These are phyloP conservation scores for Cytospora chrysosperma DNA, from an alignment of 2,329 filamentous ascomycete genomes.

Conservation along the genomic window DNA sequence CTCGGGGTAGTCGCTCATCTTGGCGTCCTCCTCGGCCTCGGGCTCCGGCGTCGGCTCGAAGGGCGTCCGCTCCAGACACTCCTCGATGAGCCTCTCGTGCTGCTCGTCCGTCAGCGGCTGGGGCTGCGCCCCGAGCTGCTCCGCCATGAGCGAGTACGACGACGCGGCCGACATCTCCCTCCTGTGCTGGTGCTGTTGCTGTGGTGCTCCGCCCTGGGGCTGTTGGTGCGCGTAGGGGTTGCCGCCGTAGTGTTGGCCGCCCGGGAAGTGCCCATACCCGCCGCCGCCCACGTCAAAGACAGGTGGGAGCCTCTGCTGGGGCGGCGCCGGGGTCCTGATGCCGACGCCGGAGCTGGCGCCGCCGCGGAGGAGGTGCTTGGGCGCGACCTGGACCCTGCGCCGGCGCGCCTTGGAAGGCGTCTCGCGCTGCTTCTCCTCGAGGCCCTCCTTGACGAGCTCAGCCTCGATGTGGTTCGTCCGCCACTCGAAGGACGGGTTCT, in stretches of 20 bases:
- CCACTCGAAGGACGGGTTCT: slow-evolving; percentile 44
- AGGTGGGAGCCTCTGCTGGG: slow-evolving; percentile 17
- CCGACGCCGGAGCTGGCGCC: background rate
- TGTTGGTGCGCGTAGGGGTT: slow-evolving; percentile 13
- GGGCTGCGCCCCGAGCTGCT: slow-evolving; percentile 17
- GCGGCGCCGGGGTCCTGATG: background rate
- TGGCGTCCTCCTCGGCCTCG: slow-evolving; percentile 18
- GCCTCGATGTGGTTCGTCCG: slow-evolving; percentile 50
- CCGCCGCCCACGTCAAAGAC: slow-evolving; percentile 1
- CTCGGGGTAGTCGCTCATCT: slow-evolving; percentile 25
- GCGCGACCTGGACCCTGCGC: slow-evolving; percentile 33
- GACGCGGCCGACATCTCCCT: slow-evolving; percentile 3
- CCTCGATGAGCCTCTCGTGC: slow-evolving; percentile 24
- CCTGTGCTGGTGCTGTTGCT: background rate
- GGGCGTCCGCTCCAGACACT: slow-evolving; percentile 24
- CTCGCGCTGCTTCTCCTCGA: slow-evolving; percentile 46
- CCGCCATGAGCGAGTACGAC: slow-evolving; percentile 14
- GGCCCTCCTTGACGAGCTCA: slow-evolving; percentile 47
- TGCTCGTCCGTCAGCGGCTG: slow-evolving; percentile 21
- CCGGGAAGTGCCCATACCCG: slow-evolving; percentile 1
- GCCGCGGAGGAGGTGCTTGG: slow-evolving; percentile 12
- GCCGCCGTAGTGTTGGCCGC: slow-evolving; percentile 3
- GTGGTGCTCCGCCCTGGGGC: background rate
- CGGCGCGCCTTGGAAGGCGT: slow-evolving; percentile 41
- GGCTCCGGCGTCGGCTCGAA: slow-evolving; percentile 11